Percentiles rank a stretch among this genome's conserved stretches.
These are phyloP conservation scores for Malus fusca DNA, from an alignment of 306 rosid species.

Conservation along the genomic window DNA sequence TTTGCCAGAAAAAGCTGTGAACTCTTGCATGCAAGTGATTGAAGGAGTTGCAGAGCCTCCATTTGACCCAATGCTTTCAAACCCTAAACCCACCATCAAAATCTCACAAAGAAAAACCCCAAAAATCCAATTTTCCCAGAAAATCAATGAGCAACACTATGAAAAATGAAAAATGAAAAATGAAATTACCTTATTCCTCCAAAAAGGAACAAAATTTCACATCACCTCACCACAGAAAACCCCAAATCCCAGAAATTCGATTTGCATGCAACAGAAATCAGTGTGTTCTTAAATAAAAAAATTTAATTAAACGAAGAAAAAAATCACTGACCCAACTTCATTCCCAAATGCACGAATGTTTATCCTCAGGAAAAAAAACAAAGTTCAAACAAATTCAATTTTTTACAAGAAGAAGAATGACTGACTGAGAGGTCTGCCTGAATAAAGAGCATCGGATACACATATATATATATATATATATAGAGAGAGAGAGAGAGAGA, in stretches of 20 bases:
- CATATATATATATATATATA: neutral
- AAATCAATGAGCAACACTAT: neutral
- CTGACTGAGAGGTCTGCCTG: neutral
- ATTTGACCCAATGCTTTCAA: conserved; percentile 4
- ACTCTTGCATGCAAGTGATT: conserved; percentile 12
- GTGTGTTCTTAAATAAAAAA: neutral
- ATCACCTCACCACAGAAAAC: neutral
- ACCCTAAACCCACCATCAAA: conserved; percentile 16
- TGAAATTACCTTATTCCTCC: neutral
- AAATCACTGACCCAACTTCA: neutral
- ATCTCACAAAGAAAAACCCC: neutral
- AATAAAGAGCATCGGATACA: neutral
- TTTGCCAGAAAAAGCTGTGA: neutral
- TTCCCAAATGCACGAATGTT: neutral
- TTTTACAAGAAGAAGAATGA: neutral
- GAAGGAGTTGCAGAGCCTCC: neutral
- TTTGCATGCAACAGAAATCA: conserved; percentile 13
- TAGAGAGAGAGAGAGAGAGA: neutral
- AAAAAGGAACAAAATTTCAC: neutral
- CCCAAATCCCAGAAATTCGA: conserved; percentile 1
- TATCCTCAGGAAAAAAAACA: neutral
- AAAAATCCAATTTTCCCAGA: neutral
- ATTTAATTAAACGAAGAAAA: neutral
- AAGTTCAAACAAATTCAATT: neutral
- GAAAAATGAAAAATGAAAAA: neutral